phyloP scores from a whole-genome alignment of 768 basidiomycete genomes.

The Podaxis sp. region DNA sequence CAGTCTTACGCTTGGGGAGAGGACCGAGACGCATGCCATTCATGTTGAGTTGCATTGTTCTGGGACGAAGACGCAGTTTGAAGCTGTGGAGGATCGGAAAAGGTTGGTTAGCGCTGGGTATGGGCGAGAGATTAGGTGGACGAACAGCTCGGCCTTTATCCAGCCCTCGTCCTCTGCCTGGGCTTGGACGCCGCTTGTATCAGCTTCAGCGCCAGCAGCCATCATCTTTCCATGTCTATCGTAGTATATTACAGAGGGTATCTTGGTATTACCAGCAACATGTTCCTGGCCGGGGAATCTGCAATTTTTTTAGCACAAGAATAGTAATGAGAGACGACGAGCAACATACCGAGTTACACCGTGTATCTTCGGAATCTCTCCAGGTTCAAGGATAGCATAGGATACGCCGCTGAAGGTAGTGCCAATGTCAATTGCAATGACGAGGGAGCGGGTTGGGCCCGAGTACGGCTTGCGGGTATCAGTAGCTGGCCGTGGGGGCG shows the following conservation, averaged over 20 bases:
- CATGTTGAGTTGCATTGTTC: constrained; percentile 79
- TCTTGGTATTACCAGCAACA: constrained; percentile 83
- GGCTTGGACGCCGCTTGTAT: constrained; percentile 53
- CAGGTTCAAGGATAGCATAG: constrained; percentile 80
- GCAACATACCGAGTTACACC: constrained; percentile 69
- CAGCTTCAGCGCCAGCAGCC: constrained; percentile 78
- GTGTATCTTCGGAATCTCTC: constrained; percentile 78
- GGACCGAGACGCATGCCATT: constrained; percentile 78
- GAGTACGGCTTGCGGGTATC: constrained; percentile 75
- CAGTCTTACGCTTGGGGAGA: constrained; percentile 63
- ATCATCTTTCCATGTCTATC: constrained; percentile 63
- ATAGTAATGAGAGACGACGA: not conserved
- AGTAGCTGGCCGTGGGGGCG: constrained; percentile 49
- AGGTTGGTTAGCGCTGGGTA: constrained; percentile 5
- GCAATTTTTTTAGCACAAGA: constrained; percentile 15
- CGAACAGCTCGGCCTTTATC: constrained; percentile 76
- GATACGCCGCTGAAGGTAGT: constrained; percentile 85
- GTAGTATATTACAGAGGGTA: constrained; percentile 77
- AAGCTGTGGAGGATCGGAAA: constrained; percentile 43
- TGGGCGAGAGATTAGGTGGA: constrained; percentile 15
- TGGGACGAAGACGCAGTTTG: constrained; percentile 77
- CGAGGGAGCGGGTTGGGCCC: constrained; percentile 63
- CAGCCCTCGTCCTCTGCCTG: constrained; percentile 78
- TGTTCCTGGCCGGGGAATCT: constrained; percentile 87
- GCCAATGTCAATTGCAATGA: constrained; percentile 79